These are phyloP conservation scores for Dothideomycetidae sp. DNA, from an alignment of 2,329 filamentous ascomycete species.

Conservation along the genomic window DNA sequence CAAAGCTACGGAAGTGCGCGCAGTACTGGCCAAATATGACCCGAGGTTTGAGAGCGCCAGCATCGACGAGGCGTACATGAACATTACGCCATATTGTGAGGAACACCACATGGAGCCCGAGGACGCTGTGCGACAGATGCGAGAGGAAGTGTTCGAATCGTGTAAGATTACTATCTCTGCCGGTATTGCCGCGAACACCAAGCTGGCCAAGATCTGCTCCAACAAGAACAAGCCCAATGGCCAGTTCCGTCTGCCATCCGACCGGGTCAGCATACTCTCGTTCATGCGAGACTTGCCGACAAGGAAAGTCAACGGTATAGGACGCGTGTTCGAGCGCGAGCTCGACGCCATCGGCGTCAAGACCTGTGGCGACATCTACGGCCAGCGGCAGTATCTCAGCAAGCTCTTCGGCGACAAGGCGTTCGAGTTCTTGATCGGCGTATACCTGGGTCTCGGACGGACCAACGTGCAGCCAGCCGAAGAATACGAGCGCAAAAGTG, in stretches of 20 bases:
- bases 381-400: conserved; percentile 55
- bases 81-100: conserved; percentile 72
- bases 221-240: conserved; percentile 96
- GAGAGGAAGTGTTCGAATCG: conserved; percentile 58
- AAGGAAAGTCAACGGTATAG: conserved; percentile 89
- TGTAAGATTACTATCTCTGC: conserved; percentile 82
- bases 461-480: conserved; percentile 76
- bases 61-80: conserved; percentile 92
- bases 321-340: conserved; percentile 82
- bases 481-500: conserved; percentile 81
- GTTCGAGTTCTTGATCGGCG: conserved; percentile 70
- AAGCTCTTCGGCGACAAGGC: conserved; percentile 84
- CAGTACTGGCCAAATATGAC: conserved; percentile 76
- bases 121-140: conserved; percentile 62
- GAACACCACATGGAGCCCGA: conserved; percentile 54
- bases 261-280: conserved; percentile 59
- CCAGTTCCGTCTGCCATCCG: conserved; percentile 62
- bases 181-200: conserved; percentile 85
- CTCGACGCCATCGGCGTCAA: conserved; percentile 75
- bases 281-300: conserved; percentile 79
- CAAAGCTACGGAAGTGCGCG: conserved; percentile 77
- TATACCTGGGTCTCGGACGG: conserved; percentile 72
- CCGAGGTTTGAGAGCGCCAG: conserved; percentile 83
- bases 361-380: conserved; percentile 77
- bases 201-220: conserved; percentile 86